Conservation (phyloP, 1,284 basidiomycete genomes). For the Golubevia sp. region DNA sequence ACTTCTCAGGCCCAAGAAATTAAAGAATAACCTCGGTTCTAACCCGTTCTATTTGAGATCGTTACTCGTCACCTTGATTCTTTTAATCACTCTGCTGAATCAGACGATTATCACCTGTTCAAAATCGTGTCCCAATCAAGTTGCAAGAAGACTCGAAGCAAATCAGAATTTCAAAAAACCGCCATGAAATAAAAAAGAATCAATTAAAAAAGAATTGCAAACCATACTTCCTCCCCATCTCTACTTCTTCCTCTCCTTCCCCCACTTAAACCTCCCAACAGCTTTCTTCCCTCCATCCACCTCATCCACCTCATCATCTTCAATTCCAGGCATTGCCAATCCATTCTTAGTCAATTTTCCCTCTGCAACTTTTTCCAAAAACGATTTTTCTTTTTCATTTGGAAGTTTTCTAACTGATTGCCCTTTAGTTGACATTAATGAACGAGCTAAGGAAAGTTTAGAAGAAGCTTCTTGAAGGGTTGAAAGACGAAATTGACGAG, state of each 20-base stretch:
- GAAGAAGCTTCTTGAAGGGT: conserved; percentile 30
- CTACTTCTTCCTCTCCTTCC: conserved; percentile 39
- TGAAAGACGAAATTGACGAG: conserved; percentile 37
- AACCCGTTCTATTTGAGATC: too few species aligned
- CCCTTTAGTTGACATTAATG: conserved; percentile 43
- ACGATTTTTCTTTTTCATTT: conserved; percentile 9
- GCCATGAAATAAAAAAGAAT: background rate
- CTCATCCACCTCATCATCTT: conserved; percentile 21
- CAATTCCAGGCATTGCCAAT: conserved; percentile 26
- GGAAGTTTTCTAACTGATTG: conserved; percentile 15
- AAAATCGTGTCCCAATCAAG: too few species aligned
- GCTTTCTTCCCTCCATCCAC: background rate
- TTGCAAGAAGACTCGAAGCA: too few species aligned
- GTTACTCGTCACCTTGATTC: too few species aligned
- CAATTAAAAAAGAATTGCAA: background rate
- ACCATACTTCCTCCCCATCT: too few species aligned
- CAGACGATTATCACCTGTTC: too few species aligned
- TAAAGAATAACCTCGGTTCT: too few species aligned
- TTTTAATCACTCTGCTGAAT: too few species aligned
- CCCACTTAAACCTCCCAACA: conserved; percentile 31
- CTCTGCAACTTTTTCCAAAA: conserved; percentile 26
- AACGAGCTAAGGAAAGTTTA: conserved; percentile 41
- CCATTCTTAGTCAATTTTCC: conserved; percentile 34
- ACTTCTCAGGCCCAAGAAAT: too few species aligned
- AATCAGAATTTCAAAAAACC: too few species aligned